A percentile compares a stretch with the other conserved stretches of the same genome.
phyloP scores from a whole-genome alignment of 2,329 filamentous ascomycete species.

The Scorias spongiosa region DNA sequence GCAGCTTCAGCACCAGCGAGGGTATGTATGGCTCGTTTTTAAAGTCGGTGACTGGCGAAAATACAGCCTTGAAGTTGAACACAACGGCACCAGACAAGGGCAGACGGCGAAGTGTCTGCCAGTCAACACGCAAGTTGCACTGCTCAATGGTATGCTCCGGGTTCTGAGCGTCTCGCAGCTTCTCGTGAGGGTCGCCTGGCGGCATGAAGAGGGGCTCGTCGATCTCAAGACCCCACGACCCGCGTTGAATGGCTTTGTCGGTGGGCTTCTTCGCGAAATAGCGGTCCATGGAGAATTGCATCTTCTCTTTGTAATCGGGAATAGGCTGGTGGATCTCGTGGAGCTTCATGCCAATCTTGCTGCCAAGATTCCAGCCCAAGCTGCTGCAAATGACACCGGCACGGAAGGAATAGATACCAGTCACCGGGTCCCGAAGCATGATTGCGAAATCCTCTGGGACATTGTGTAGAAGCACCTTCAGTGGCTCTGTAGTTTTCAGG shows the following conservation, averaged over 20 bases:
- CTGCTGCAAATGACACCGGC: constrained; percentile 66
- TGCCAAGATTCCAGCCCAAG: constrained; percentile 62
- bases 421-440: constrained; percentile 53
- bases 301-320: constrained; percentile 75
- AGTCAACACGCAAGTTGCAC: constrained; percentile 62
- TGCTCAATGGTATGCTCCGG: constrained; percentile 41
- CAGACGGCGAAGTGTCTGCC: constrained; percentile 70
- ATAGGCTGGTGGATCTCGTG: constrained; percentile 58
- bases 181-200: constrained; percentile 48
- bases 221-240: constrained; percentile 70
- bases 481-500: constrained; percentile 45
- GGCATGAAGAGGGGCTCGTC: constrained; percentile 63
- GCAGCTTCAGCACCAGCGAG: constrained; percentile 48
- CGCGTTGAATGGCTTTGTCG: constrained; percentile 63
- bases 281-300: constrained; percentile 78
- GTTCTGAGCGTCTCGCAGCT: constrained; percentile 43
- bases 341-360: constrained; percentile 57
- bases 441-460: constrained; percentile 75
- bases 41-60: constrained; percentile 58
- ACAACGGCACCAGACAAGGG: constrained; percentile 61
- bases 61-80: constrained; percentile 82
- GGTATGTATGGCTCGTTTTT: constrained; percentile 60
- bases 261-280: constrained; percentile 68
- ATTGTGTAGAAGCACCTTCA: constrained; percentile 59
- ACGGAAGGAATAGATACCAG: constrained; percentile 58